phyloP scores from a whole-genome alignment of 768 basidiomycete species.

The Mycena sanguinolenta region DNA sequence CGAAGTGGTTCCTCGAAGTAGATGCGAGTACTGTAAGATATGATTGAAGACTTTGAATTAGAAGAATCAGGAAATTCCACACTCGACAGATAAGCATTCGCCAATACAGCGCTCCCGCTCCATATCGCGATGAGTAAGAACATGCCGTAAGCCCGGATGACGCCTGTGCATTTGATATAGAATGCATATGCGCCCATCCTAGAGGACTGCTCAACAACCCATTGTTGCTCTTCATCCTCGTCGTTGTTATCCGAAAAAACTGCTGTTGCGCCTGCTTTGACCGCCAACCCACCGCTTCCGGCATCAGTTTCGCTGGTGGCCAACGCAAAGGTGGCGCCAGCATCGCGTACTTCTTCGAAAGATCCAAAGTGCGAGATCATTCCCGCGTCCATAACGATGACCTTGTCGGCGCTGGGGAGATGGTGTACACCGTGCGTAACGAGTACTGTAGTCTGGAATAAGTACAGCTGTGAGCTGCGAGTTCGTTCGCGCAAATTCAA shows the following conservation, averaged over 20 bases:
- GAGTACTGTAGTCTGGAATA: slow-evolving; percentile 27
- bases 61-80: neutral
- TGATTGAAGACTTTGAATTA: neutral
- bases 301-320: neutral
- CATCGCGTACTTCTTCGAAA: slow-evolving; percentile 25
- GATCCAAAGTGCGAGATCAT: slow-evolving; percentile 28
- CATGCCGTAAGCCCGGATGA: neutral
- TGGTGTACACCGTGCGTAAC: slow-evolving; percentile 32
- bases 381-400: slow-evolving; percentile 27
- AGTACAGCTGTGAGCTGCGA: neutral
- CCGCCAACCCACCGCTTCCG: neutral
- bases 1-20: slow-evolving; percentile 16
- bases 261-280: slow-evolving; percentile 7
- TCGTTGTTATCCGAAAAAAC: slow-evolving; percentile 21
- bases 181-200: slow-evolving; percentile 20
- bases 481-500: too few relatives aligned
- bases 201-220: slow-evolving; percentile 19
- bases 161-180: slow-evolving; percentile 23
- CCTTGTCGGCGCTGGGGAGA: slow-evolving; percentile 30
- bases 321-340: slow-evolving; percentile 23
- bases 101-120: slow-evolving; percentile 11
- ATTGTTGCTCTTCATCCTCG: slow-evolving; percentile 20
- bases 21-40: slow-evolving; percentile 17
- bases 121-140: slow-evolving; percentile 15
- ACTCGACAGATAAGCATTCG: slow-evolving; percentile 22